Percentiles rank a stretch among this genome's conserved stretches.
Conservation (phyloP, 1,284 basidiomycete species). For the Ganoderma leucocontextum region DNA sequence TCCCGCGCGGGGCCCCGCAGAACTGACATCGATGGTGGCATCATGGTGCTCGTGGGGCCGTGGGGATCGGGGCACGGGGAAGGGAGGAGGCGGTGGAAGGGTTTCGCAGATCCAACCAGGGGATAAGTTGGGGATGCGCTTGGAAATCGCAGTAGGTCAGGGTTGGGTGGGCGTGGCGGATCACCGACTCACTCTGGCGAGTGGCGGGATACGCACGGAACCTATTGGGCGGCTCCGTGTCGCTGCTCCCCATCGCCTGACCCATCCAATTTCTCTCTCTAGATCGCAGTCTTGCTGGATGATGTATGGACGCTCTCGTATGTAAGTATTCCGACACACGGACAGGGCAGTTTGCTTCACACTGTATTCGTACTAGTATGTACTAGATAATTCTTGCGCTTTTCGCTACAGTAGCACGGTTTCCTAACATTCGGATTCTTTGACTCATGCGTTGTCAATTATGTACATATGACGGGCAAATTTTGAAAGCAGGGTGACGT, state of each 20-base stretch:
- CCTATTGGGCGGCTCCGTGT: too few relatives aligned
- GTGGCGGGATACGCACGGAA: neutral
- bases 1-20: neutral
- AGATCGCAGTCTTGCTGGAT: neutral
- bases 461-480: too few relatives aligned
- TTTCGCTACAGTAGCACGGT: neutral
- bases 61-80: neutral
- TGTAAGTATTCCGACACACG: slow-evolving; percentile 2
- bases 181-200: neutral
- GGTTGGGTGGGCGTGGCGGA: neutral
- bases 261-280: neutral
- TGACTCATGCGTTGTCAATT: too few relatives aligned
- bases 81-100: neutral
- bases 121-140: neutral
- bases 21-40: neutral
- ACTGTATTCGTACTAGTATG: slow-evolving; percentile 4
- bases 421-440: too few relatives aligned
- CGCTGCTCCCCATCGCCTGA: neutral
- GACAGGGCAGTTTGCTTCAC: neutral
- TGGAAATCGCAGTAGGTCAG: neutral
- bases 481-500: neutral
- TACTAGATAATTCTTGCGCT: neutral
- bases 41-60: neutral
- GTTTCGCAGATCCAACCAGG: neutral
- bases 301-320: slow-evolving; percentile 4